Evolutionary conservation across 164 flowering plant species (phyloP), one percentile per base, ranked within the genome.

Genomic region (Vitis cinerea): DNA sequence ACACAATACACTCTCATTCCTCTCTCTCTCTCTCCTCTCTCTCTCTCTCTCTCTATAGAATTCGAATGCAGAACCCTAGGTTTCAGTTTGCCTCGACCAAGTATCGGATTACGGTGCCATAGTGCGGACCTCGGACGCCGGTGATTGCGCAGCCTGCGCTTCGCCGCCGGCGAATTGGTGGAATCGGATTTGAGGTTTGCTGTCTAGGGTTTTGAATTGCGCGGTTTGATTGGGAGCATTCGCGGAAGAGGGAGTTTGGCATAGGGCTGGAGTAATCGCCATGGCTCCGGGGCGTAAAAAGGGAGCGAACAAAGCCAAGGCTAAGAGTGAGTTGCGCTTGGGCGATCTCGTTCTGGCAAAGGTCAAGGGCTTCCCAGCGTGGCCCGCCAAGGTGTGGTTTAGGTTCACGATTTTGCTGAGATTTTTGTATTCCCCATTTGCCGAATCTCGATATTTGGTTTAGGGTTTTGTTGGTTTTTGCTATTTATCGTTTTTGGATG

Each of bases 311-410:
- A 78, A 83, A 68, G 81, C 76, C 9, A 86, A 82, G 71, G 69
- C 72, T 11, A 83, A 80, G 77, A 70, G 73, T 54, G 79, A 85
- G 76, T 81, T 91, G 81, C 79, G 87, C 61, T 65, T 95, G 64
- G 99, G 99, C 50, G 99, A 95, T 93, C 96, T 95, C n/a, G 99
- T 95, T 15, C 96, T 95, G 8, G 99, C 98, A 68, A 95, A 95
- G 77, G 99, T 93, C 74, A 93, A 95, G 82, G 99, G 99, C 16
- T 89, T 84, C 65, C 99, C 97, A 27, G 74, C 88, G 31, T 93
- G 99, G 98, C 98, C 99, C 55, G 98, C 99, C 9, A 92, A 90
- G 97, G 99, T 92, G n/a, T 58, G 69, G 13, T 63, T 60, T n/a
- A 9, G 44, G 23, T 59, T 59, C 50, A 47, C 44, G 44, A 37